phyloP scores from a whole-genome alignment of 208 protist genomes.

The Wallacemonas sp. region DNA sequence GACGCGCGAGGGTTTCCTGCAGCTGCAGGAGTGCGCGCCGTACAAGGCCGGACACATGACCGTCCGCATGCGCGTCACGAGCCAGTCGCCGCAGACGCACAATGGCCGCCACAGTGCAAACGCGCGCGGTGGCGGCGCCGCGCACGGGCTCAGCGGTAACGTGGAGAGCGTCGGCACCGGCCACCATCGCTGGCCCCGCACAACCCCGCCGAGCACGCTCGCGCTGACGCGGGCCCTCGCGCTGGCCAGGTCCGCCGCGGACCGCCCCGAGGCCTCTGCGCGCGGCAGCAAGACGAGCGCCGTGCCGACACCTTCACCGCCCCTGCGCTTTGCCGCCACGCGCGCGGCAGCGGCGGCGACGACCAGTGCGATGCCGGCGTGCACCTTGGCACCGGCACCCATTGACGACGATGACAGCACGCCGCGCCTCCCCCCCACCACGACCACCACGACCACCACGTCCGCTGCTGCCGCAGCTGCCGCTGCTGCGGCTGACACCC shows the following conservation, averaged over 20 bases:
- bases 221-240: constrained; percentile 1
- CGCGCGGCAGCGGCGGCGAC: neutral
- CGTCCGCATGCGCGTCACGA: constrained; percentile 21
- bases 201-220: neutral
- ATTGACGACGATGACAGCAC: neutral
- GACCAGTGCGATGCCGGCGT: neutral
- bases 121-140: no score
- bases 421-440: neutral
- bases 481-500: neutral
- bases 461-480: neutral
- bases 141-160: neutral
- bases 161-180: neutral
- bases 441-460: neutral
- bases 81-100: no score
- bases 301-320: neutral
- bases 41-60: constrained; percentile 9
- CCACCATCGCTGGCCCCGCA: neutral
- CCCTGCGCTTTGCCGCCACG: neutral
- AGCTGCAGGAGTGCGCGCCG: constrained; percentile 15
- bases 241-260: neutral
- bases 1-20: constrained; percentile 5
- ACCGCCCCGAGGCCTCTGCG: neutral
- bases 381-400: neutral
- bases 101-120: neutral
- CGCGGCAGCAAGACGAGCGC: neutral